Conservation (phyloP, 2,329 filamentous ascomycete species). For the Trichoderma simmonsii region DNA sequence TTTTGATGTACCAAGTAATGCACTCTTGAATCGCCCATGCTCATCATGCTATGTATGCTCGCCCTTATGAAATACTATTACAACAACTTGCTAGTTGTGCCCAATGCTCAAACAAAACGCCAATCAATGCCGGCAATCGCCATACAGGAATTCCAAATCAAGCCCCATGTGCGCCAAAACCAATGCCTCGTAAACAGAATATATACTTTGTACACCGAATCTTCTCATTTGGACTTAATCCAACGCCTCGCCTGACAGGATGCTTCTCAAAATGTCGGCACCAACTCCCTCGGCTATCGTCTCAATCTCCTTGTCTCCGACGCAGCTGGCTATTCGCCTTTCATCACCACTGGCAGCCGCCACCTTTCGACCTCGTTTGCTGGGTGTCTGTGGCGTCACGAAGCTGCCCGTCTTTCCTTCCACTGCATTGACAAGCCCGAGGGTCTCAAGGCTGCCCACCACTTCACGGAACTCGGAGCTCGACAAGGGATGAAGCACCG, state of each 20-base stretch:
- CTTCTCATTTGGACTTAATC: slow-evolving; percentile 36
- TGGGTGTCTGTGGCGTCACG: slow-evolving; percentile 63
- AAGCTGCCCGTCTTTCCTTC: slow-evolving; percentile 70
- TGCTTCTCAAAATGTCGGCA: slow-evolving; percentile 59
- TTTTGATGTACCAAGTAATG: background rate
- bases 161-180: slow-evolving; percentile 7
- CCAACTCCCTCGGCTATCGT: slow-evolving; percentile 63
- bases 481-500: slow-evolving; percentile 84
- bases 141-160: background rate
- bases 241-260: slow-evolving; percentile 59
- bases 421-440: slow-evolving; percentile 71
- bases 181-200: slow-evolving; percentile 18
- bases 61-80: background rate
- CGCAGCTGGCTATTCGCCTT: slow-evolving; percentile 72
- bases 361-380: slow-evolving; percentile 61
- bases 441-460: slow-evolving; percentile 80
- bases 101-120: background rate
- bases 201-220: background rate
- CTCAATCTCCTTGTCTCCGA: slow-evolving; percentile 76
- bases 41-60: slow-evolving; percentile 6
- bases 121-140: slow-evolving; percentile 8
- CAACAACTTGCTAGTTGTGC: background rate
- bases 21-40: background rate
- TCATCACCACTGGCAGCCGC: slow-evolving; percentile 63
- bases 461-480: slow-evolving; percentile 94